Percentiles rank a stretch among this genome's conserved stretches.
Conservation (phyloP, 768 basidiomycete genomes). For the Agrocybe praecox region DNA sequence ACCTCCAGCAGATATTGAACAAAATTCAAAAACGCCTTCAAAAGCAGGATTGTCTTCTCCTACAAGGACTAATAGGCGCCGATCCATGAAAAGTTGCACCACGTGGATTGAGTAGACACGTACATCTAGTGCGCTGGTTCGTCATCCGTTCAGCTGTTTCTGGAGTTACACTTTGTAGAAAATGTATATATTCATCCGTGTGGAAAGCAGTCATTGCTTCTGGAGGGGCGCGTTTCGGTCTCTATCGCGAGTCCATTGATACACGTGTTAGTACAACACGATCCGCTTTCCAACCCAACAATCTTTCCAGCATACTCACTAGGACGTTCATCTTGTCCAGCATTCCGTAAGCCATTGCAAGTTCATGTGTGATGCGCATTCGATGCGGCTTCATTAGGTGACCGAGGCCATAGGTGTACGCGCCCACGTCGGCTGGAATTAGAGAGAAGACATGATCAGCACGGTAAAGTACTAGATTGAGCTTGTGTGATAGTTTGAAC, state of each 20-base stretch:
- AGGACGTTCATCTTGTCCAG: slow-evolving; percentile 91
- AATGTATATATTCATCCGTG: slow-evolving; percentile 97
- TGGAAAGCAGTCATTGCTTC: slow-evolving; percentile 90
- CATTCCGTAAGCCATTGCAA: slow-evolving; percentile 93
- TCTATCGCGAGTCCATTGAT: slow-evolving; percentile 36
- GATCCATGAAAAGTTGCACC: not conserved
- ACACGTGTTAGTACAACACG: not conserved
- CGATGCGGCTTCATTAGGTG: slow-evolving; percentile 98
- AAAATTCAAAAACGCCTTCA: slow-evolving; percentile 95
- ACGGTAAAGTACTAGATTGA: not conserved
- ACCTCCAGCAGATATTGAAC: slow-evolving; percentile 92
- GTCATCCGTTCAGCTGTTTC: slow-evolving; percentile 90
- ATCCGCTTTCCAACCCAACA: not conserved
- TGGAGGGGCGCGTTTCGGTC: slow-evolving; percentile 69
- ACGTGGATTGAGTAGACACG: slow-evolving; percentile 24
- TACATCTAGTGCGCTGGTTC: slow-evolving; percentile 83
- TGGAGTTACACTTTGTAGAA: slow-evolving; percentile 84
- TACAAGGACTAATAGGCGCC: slow-evolving; percentile 46
- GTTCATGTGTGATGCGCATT: slow-evolving; percentile 91
- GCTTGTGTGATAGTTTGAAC: slow-evolving; percentile 16
- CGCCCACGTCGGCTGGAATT: slow-evolving; percentile 63
- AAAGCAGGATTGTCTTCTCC: slow-evolving; percentile 97
- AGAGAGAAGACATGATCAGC: not conserved
- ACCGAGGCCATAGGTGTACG: slow-evolving; percentile 80
- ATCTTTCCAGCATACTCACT: slow-evolving; percentile 45